Evolutionary conservation across 1,284 basidiomycete genomes (phyloP).

Genomic region (Rhodotorula sp.): DNA sequence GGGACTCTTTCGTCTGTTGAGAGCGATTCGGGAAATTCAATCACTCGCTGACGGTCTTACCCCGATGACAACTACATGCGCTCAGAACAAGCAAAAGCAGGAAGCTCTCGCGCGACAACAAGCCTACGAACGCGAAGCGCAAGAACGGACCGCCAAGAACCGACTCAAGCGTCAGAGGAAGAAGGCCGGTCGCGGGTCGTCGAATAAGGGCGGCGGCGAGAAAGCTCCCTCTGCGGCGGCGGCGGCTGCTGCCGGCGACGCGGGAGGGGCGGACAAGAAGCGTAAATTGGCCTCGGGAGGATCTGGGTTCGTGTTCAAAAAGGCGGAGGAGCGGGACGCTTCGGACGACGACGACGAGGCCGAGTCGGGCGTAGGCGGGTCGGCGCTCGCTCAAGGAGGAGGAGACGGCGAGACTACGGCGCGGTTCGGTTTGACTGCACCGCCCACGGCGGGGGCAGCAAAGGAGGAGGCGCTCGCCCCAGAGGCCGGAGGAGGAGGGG

Average conservation of each 20-base stretch:
- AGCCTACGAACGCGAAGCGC: conserved; percentile 63
- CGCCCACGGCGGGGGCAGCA: neutral
- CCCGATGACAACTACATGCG: neutral
- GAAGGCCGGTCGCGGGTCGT: conserved; percentile 58
- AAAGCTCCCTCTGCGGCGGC: neutral
- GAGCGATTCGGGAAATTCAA: neutral
- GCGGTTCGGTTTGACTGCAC: neutral
- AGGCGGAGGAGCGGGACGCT: conserved; percentile 31
- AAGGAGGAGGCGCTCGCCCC: conserved; percentile 10
- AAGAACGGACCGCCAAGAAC: conserved; percentile 89
- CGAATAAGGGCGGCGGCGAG: conserved; percentile 15
- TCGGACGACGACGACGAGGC: neutral
- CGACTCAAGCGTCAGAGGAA: conserved; percentile 85
- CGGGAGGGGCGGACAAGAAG: conserved; percentile 30
- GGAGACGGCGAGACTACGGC: neutral
- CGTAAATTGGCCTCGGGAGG: conserved; percentile 34
- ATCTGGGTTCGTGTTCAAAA: conserved; percentile 33
- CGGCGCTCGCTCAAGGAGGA: neutral
- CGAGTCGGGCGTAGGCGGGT: conserved; percentile 4
- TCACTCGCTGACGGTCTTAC: neutral
- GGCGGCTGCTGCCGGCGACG: neutral
- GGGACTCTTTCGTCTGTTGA: neutral
- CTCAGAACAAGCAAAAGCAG: conserved; percentile 62
- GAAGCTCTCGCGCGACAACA: conserved; percentile 68
- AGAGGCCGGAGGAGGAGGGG: conserved; percentile 11